Conservation (phyloP, 345 rosid genomes). For the Hirschfeldia incana region DNA sequence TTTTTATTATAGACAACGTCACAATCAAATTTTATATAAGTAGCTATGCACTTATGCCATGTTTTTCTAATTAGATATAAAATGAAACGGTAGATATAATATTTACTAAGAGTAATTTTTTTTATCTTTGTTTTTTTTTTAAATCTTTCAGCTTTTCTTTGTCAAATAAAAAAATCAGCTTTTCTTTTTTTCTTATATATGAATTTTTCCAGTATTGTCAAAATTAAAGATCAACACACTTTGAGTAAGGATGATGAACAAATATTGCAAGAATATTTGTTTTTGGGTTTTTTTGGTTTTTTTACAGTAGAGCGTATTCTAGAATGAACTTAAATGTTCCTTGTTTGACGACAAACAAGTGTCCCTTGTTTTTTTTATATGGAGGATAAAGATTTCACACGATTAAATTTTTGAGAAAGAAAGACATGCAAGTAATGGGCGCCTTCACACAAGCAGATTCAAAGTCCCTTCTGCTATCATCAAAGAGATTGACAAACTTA, state of each 20-base stretch:
- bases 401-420: conserved; percentile 13
- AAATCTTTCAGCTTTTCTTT: no score
- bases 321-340: background rate
- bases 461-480: no score
- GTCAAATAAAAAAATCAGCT: background rate
- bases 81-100: background rate
- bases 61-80: background rate
- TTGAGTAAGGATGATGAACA: background rate
- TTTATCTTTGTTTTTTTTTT: background rate
- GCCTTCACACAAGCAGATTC: no score
- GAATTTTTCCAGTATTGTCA: background rate
- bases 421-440: conserved; percentile 19
- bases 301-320: background rate
- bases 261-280: background rate
- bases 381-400: background rate
- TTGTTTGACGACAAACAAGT: background rate
- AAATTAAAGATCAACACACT: background rate
- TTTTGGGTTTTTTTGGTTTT: background rate
- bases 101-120: background rate
- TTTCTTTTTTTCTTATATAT: background rate
- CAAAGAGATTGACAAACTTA: no score
- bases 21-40: no score
- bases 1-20: background rate
- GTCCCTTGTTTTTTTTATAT: background rate
- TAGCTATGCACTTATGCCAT: background rate